Base-by-base conservation (phyloP, 164 flowering plant genomes). In the Chloranthus sessilifolius region DNA sequence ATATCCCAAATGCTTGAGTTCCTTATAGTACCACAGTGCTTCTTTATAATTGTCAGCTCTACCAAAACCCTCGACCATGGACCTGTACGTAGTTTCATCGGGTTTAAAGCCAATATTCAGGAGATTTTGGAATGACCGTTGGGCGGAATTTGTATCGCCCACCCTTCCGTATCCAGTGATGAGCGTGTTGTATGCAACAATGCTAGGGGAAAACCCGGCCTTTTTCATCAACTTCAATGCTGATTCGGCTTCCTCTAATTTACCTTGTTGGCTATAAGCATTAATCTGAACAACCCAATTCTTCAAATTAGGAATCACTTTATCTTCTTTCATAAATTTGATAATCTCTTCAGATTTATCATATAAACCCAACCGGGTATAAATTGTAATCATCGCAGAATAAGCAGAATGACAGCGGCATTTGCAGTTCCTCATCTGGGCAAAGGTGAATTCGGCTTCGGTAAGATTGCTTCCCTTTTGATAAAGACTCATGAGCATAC, bases 41-140 rank as follows among this genome's bases (percentile, higher is more conserved):
- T 72, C 60, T 35, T 54, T 45, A 41, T 80, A 80, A 62, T 79
- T 74, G 6, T 67, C 69, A 10, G 77, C 75, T 56, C 91, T 73
- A 37, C 95, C 96, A 87, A 83, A 92, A 28, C 98, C 95, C 77
- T 92, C 98, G 46, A 92, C 72, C 90, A 92, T 82, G 43, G 91
- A 80, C 42, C 96, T 79, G 64, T 76, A 92, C 40, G 90, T 85
- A 40, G 94, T 77, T 65, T 92, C 96, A 74, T 92, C 94, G 16
- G 96, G 84, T 55, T 73, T 73, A 47, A 92, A 53, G 23, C 82
- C 87, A 38, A 67, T 54, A 47, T 55, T 62, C 35, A 52, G 47
- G 26, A 88, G 68, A 31, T 58, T 51, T 17, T 28, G 49, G 55
- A 85, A 88, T 11, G 78, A 11, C 1, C 59, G 33, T 20, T 74